phyloP scores from a whole-genome alignment of 2,329 filamentous ascomycete species.

The Fusarium tjaetaba region DNA sequence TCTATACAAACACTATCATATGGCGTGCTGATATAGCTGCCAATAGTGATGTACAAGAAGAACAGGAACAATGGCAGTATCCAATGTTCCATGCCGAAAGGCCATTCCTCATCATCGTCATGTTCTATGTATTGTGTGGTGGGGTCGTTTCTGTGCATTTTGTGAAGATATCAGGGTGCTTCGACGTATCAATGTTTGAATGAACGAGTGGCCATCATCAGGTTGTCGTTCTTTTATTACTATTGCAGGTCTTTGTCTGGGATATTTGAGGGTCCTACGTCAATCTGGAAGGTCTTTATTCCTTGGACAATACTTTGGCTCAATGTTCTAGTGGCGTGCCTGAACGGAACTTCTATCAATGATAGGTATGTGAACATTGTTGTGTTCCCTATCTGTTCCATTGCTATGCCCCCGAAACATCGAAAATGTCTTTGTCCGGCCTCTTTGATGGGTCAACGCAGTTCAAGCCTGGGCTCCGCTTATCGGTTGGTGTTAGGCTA shows the following conservation, averaged over 20 bases:
- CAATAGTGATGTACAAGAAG: background rate
- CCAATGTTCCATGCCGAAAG: background rate
- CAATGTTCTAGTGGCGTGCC: background rate
- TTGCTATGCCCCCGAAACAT: background rate
- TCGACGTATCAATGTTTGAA: background rate
- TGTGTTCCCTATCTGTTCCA: too few species aligned
- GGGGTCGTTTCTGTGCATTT: background rate
- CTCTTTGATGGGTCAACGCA: background rate
- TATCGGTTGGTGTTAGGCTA: background rate
- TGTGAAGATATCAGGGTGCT: background rate
- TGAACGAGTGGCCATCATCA: background rate
- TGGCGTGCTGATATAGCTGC: background rate
- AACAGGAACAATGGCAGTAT: background rate
- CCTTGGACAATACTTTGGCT: background rate
- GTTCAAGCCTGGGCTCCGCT: too few species aligned
- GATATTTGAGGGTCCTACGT: background rate
- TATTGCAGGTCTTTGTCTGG: background rate
- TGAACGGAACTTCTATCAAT: fast-evolving
- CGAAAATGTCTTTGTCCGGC: background rate
- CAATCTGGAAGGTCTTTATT: background rate
- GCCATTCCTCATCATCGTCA: background rate
- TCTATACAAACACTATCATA: background rate
- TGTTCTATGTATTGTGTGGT: background rate
- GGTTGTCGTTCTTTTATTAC: background rate
- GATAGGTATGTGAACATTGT: background rate